These are phyloP conservation scores for Physocladia obscura DNA, from an alignment of 192 early-diverging fungal genomes.

Conservation along the genomic window DNA sequence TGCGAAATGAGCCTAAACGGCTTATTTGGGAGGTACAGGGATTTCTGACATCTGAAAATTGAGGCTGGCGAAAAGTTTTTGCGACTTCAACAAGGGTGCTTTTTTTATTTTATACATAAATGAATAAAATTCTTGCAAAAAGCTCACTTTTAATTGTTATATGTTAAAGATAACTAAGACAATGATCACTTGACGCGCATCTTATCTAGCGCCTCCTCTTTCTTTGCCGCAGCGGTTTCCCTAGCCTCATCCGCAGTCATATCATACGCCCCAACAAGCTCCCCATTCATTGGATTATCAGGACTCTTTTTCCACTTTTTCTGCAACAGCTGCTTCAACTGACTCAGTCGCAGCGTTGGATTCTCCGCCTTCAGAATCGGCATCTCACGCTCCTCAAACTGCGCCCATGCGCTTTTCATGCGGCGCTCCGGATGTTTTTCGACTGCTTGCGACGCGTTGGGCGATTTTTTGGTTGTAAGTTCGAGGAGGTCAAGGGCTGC, in stretches of 20 bases:
- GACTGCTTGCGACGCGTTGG: conserved; percentile 31
- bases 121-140: no score
- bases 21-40: background rate
- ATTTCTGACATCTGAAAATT: background rate
- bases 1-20: background rate
- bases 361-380: conserved; percentile 75
- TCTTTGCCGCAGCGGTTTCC: conserved; percentile 46
- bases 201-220: conserved; percentile 52
- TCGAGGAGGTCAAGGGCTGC: conserved; percentile 79
- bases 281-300: conserved; percentile 67
- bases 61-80: background rate
- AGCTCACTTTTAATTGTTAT: no score
- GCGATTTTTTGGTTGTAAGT: conserved; percentile 31
- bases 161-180: no score
- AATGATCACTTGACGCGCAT: no score
- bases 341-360: conserved; percentile 70
- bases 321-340: conserved; percentile 71
- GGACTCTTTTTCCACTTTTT: conserved; percentile 77
- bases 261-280: conserved; percentile 68
- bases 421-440: conserved; percentile 90
- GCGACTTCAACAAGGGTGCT: no score
- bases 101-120: no score
- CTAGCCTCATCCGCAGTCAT: conserved; percentile 64
- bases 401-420: conserved; percentile 52
- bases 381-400: conserved; percentile 68